Base-by-base conservation (phyloP, 2,329 filamentous ascomycete genomes). In the Fusarium chuoi region DNA sequence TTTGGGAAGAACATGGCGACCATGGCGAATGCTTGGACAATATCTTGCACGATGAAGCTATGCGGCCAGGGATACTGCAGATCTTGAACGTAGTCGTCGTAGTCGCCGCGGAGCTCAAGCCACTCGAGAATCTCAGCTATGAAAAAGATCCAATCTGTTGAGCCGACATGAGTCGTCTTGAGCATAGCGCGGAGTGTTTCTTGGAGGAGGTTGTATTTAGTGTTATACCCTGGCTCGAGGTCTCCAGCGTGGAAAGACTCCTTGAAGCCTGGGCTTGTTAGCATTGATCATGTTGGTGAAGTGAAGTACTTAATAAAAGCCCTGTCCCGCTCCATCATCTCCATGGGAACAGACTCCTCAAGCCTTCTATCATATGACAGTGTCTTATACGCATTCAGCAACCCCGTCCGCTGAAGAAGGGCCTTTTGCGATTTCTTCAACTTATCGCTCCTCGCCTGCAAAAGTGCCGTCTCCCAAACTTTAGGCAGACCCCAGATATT, bases 1-100 rank as follows among this genome's bases (percentile, higher is more conserved):
- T 69, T 65, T 2, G 78, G 78, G 42, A 80, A 79, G 68, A 80
- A 80, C 74, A 80, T 79, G 26, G 76, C 77, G 44, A 77, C 58
- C 24, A 51, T 48, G 11, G 65, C 58, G 60, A 79, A 80, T 0
- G 78, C 78, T 15, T 55, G 59, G 1, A 80, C 72, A 18, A 80
- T 28, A 26, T 79, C 78, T 17, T 78, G 73, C 4, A 69, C 35
- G 24, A 80, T 73, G 33, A 80, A 80, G 7, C 57, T 48, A 44
- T 79, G 76, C 6, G 78, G 76, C 78, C 73, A 80, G 0, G 78
- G 76, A 0, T 62, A 65, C 3, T 42, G 12, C 0, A 75, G 75
- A 28, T 78, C 74, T 1, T 63, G 35, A 0, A 46, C 36, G 33
- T 77, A 76, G 13, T 77, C 71, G 2, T 60, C 28, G 45, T 73